Evolutionary conservation across 1,139 yeast genomes (phyloP).

Genomic region (Barnettozyma hawaiiensis): DNA sequence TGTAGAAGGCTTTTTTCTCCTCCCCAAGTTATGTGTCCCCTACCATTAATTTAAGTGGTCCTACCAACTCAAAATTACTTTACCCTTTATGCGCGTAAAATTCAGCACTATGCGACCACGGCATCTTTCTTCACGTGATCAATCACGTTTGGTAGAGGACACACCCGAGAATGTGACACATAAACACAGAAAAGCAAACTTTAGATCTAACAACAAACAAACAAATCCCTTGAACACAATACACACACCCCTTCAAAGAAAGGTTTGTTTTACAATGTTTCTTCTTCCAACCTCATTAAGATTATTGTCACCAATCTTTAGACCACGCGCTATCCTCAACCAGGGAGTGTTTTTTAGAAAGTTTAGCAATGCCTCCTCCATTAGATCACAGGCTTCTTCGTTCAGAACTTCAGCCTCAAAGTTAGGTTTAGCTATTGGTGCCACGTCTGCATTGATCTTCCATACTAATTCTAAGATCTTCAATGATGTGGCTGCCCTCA

Average conservation of each 20-base stretch:
- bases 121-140: neutral
- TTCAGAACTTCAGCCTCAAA: constrained; percentile 4
- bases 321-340: constrained; percentile 4
- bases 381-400: constrained; percentile 1
- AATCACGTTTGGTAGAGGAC: neutral
- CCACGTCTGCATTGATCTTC: constrained; percentile 16
- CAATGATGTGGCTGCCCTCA: constrained; percentile 23
- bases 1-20: too few relatives aligned
- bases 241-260: neutral
- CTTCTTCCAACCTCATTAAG: constrained; percentile 16
- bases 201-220: neutral
- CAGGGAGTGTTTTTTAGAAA: constrained; percentile 5
- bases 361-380: constrained; percentile 1
- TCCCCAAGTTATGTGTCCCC: too few relatives aligned
- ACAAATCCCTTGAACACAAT: too few relatives aligned
- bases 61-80: neutral
- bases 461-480: constrained; percentile 22
- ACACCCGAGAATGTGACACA: constrained; percentile 1
- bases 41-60: too few relatives aligned
- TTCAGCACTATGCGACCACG: neutral
- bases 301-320: constrained; percentile 15
- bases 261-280: constrained; percentile 14
- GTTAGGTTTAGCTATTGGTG: constrained; percentile 23
- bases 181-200: neutral
- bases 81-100: neutral